Evolutionary conservation across 495 filamentous ascomycete species (phyloP).

Genomic region (Aspergillus haitiensis): DNA sequence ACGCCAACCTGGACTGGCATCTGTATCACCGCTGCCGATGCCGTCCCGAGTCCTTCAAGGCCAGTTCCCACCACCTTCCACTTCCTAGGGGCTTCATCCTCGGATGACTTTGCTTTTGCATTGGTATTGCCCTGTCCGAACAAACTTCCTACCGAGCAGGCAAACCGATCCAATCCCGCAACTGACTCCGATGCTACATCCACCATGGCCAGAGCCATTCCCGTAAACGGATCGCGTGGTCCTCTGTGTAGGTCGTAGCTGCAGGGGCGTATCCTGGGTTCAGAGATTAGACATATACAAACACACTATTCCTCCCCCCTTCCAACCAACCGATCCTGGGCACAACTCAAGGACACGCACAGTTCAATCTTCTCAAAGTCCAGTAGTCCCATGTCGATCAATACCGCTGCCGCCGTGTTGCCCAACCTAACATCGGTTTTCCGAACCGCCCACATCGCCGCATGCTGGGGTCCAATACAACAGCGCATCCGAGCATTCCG

Average conservation of each 20-base stretch:
- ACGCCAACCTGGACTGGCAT: not conserved
- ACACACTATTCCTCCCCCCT: not conserved
- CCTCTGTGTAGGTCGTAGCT: not conserved
- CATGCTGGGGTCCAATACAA: constrained; percentile 2
- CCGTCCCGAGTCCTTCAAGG: not conserved
- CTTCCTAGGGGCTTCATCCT: not conserved
- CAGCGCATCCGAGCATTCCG: not conserved
- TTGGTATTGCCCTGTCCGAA: not conserved
- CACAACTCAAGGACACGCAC: not conserved
- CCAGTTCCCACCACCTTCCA: constrained; percentile 1
- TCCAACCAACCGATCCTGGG: no score
- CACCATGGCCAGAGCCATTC: not conserved
- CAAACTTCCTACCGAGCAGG: not conserved
- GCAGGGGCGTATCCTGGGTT: not conserved
- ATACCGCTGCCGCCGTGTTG: not conserved
- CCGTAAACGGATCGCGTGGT: not conserved
- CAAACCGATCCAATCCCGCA: not conserved
- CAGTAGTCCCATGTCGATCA: not conserved
- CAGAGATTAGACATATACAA: not conserved
- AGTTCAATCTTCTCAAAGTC: constrained; percentile 4
- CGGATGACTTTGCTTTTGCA: not conserved
- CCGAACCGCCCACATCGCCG: constrained; percentile 2
- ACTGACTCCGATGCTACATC: not conserved
- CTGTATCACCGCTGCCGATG: not conserved
- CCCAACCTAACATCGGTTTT: not conserved